A percentile compares a stretch with the other conserved stretches of the same genome.
Evolutionary conservation across 2,329 filamentous ascomycete species (phyloP).

Genomic region (Pseudocercospora eumusae): DNA sequence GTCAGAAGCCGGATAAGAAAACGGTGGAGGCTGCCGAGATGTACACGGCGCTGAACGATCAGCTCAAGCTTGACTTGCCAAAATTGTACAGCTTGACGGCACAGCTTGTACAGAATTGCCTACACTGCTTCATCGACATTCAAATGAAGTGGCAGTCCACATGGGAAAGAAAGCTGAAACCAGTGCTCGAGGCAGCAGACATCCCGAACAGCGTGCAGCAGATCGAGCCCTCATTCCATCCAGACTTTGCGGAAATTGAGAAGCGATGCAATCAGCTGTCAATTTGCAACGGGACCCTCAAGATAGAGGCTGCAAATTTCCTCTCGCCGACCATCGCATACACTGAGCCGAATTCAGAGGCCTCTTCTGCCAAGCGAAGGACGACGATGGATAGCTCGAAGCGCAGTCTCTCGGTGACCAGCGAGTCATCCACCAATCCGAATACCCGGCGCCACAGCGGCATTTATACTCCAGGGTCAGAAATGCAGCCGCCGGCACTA

Average conservation of each 20-base stretch:
- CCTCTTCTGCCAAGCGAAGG: conserved; percentile 38
- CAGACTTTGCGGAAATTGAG: conserved; percentile 76
- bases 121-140: conserved; percentile 80
- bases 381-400: conserved; percentile 43
- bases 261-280: conserved; percentile 69
- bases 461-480: conserved; percentile 55
- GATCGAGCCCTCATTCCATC: conserved; percentile 74
- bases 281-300: conserved; percentile 71
- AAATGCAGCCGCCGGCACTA: conserved; percentile 16
- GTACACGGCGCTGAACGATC: conserved; percentile 88
- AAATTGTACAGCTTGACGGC: conserved; percentile 79
- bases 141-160: conserved; percentile 80
- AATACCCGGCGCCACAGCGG: conserved; percentile 60
- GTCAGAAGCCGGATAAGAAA: conserved; percentile 85
- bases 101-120: conserved; percentile 77
- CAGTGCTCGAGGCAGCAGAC: conserved; percentile 66
- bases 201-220: conserved; percentile 68
- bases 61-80: conserved; percentile 88
- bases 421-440: conserved; percentile 38
- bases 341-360: conserved; percentile 37
- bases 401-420: conserved; percentile 43
- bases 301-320: conserved; percentile 62
- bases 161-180: conserved; percentile 79
- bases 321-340: conserved; percentile 54
- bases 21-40: conserved; percentile 81